Base-by-base conservation (phyloP, 2,329 filamentous ascomycete genomes). In the Penicillium sp. region DNA sequence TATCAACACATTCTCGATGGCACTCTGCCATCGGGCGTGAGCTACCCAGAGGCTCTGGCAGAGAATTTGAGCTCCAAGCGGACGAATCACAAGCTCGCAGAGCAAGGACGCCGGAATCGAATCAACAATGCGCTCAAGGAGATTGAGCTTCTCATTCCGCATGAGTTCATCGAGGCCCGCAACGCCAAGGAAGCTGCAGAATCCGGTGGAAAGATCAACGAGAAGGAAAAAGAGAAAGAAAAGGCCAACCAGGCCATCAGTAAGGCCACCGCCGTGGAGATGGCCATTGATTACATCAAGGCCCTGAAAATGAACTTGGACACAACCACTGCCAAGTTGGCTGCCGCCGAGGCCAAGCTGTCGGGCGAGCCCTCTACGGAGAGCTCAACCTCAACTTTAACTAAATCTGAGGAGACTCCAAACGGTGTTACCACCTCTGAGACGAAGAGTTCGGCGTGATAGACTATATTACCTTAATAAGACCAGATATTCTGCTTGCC, bases 1-100 rank as follows among this genome's bases (percentile, higher is more conserved):
- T 99, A 99, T 68, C 93, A 97, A 69, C 96, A 97, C 66, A 94
- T 99, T 37, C 78, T 99, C 11, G 94, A 97, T 72, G 94, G 94
- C 47, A 97, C 92, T 49, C 87, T 88, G 54, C 85, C 97, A 1
- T 92, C 92, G 0, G 93, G 93, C 13, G 89, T 97, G 13, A 89
- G 89, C 1, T 97, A 97, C 65, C 92, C 93, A 0, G 91, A 89
- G 64, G 90, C 92, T 50, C 81, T 99, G 40, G 96, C 92, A 7
- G 95, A 92, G 22, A 96, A 96, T 62, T 79, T 99, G 26, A 97
- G 92, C 0, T 96, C 92, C 3, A 99, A 99, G 78, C 88, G 93
- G 51, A 97, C 94, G 2, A 96, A 92, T 42, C 94, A 99, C 78
- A 99, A 99, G 75, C 90, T 99, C 63, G 94, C 94, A 18, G 94